A percentile compares a stretch with the other conserved stretches of the same genome.
Conservation (phyloP, 768 basidiomycete species). For the Dictyophora rubrovolvata region DNA sequence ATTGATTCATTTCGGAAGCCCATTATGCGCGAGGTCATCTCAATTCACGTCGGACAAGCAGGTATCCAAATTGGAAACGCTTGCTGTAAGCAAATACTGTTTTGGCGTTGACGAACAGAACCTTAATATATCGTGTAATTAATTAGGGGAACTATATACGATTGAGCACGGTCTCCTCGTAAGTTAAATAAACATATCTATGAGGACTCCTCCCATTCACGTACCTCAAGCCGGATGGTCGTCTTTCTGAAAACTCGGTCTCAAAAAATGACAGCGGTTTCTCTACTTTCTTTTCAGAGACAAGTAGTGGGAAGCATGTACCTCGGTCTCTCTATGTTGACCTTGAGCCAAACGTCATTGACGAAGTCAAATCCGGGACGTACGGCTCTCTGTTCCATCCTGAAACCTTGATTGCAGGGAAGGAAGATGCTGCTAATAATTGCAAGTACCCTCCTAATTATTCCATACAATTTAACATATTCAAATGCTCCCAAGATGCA, state of each 20-base stretch:
- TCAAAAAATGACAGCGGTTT: slow-evolving; percentile 75
- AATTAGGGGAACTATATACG: slow-evolving; percentile 90
- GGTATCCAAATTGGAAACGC: slow-evolving; percentile 93
- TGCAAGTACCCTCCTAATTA: slow-evolving; percentile 42
- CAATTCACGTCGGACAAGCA: slow-evolving; percentile 94
- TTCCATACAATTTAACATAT: slow-evolving; percentile 2
- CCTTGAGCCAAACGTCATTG: slow-evolving; percentile 89
- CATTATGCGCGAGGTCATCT: slow-evolving; percentile 88
- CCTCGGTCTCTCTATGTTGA: slow-evolving; percentile 96
- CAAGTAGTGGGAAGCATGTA: slow-evolving; percentile 87
- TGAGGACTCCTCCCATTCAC: slow-evolving; percentile 12
- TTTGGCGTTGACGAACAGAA: slow-evolving; percentile 15
- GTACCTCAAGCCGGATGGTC: slow-evolving; percentile 73
- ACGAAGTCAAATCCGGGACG: slow-evolving; percentile 86
- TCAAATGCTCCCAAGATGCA: slow-evolving; percentile 49
- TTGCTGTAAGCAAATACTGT: slow-evolving; percentile 60
- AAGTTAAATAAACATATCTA: slow-evolving; percentile 24
- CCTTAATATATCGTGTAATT: background rate
- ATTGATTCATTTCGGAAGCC: background rate
- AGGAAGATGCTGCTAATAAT: slow-evolving; percentile 99
- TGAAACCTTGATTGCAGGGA: slow-evolving; percentile 92
- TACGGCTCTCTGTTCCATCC: slow-evolving; percentile 96
- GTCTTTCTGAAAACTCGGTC: slow-evolving; percentile 61
- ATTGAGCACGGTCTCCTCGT: slow-evolving; percentile 95
- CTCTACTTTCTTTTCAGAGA: slow-evolving; percentile 97